Percentiles rank a stretch among this genome's conserved stretches.
These are phyloP conservation scores for Tanacetum coccineum DNA, from an alignment of 129 eudicot species.

Conservation along the genomic window DNA sequence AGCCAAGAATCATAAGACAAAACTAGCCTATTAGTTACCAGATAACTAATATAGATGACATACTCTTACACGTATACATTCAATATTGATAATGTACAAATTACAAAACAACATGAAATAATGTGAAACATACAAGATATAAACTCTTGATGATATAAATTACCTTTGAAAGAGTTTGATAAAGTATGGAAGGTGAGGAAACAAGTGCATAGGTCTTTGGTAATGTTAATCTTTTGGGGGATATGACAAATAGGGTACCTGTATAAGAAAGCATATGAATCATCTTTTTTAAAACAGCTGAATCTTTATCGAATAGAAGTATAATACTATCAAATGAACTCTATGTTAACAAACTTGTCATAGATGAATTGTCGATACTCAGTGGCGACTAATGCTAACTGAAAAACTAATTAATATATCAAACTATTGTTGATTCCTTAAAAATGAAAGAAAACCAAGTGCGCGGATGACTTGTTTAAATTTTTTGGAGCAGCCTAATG, in stretches of 20 bases:
- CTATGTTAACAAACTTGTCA: background rate
- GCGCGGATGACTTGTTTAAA: too few relatives aligned
- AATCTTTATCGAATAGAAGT: background rate
- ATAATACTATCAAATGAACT: background rate
- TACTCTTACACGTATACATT: background rate
- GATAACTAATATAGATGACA: background rate
- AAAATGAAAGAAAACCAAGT: too few relatives aligned
- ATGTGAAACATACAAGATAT: too few relatives aligned
- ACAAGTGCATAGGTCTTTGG: conserved; percentile 33
- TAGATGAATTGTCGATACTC: too few relatives aligned
- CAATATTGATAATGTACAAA: too few relatives aligned
- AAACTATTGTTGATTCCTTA: too few relatives aligned
- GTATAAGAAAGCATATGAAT: background rate
- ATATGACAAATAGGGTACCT: conserved; percentile 46
- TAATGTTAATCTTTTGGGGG: conserved; percentile 14
- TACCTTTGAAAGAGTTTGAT: conserved; percentile 37
- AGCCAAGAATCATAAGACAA: background rate
- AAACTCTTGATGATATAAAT: background rate
- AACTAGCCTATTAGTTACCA: background rate
- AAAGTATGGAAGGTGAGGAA: conserved; percentile 43
- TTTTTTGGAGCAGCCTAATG: too few relatives aligned
- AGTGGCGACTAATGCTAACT: too few relatives aligned
- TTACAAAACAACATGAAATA: too few relatives aligned
- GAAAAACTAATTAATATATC: too few relatives aligned
- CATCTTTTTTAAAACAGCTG: too few relatives aligned